Percentiles rank a stretch among this genome's conserved stretches.
phyloP scores from a whole-genome alignment of 75 land plant species.

The Larix kaempferi region DNA sequence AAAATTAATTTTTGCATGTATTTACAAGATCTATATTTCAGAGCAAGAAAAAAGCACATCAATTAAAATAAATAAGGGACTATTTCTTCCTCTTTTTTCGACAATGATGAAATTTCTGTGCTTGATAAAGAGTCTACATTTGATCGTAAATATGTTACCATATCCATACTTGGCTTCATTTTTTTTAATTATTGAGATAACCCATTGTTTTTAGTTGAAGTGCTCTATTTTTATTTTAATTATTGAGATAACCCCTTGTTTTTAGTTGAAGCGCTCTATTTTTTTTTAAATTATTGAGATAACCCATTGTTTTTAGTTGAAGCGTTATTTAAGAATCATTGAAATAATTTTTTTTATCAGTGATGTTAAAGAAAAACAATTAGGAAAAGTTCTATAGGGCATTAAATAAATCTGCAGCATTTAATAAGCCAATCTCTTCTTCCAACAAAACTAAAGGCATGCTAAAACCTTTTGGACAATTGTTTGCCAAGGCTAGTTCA shows the following conservation, averaged over 20 bases:
- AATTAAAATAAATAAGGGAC: constrained; percentile 65
- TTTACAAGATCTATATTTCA: constrained; percentile 6
- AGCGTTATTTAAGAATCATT: background rate
- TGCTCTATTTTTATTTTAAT: too few relatives aligned
- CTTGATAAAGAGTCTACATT: constrained; percentile 20
- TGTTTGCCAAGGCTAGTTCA: background rate
- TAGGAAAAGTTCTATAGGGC: background rate
- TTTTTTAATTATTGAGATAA: background rate
- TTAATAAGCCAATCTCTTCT: background rate
- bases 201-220: background rate
- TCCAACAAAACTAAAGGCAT: background rate
- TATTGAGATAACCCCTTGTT: too few relatives aligned
- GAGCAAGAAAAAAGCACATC: constrained; percentile 50
- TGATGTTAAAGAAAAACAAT: background rate
- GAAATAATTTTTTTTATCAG: background rate
- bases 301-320: background rate
- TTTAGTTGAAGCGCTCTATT: too few relatives aligned
- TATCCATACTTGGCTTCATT: background rate
- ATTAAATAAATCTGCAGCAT: background rate
- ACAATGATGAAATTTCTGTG: constrained; percentile 59
- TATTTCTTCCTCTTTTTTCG: constrained; percentile 79
- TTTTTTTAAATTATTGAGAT: background rate
- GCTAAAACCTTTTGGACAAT: background rate
- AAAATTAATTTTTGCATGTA: background rate
- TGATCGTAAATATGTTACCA: background rate